phyloP scores from a whole-genome alignment of 2,329 filamentous ascomycete genomes.

The Trichoderma semiorbis region DNA sequence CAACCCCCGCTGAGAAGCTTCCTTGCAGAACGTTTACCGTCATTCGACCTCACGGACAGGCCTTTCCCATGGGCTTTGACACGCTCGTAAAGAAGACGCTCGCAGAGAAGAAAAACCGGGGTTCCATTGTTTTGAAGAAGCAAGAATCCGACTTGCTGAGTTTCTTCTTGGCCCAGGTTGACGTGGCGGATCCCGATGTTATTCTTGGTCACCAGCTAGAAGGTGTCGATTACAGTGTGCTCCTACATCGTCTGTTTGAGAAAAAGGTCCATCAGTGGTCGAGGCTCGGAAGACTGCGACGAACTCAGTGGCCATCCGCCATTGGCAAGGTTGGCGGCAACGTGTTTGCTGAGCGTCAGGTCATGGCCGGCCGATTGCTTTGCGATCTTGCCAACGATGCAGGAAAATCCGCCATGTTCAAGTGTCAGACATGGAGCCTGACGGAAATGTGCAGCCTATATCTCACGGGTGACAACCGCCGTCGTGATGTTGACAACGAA shows the following conservation, averaged over 20 bases:
- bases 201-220: slow-evolving; percentile 94
- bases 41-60: slow-evolving; percentile 72
- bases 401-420: slow-evolving; percentile 93
- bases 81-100: slow-evolving; percentile 59
- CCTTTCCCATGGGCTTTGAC: slow-evolving; percentile 87
- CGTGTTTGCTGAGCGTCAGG: slow-evolving; percentile 88
- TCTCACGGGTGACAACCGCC: slow-evolving; percentile 66
- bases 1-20: slow-evolving; percentile 81
- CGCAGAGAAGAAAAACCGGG: slow-evolving; percentile 63
- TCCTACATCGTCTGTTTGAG: slow-evolving; percentile 81
- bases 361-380: slow-evolving; percentile 83
- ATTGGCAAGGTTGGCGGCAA: slow-evolving; percentile 83
- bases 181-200: slow-evolving; percentile 87
- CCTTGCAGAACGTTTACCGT: slow-evolving; percentile 89
- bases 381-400: slow-evolving; percentile 96
- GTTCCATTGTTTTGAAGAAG: slow-evolving; percentile 75
- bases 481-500: slow-evolving; percentile 86
- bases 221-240: slow-evolving; percentile 89
- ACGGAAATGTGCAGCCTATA: slow-evolving; percentile 97
- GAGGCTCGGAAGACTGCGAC: slow-evolving; percentile 80
- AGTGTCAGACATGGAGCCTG: slow-evolving; percentile 96
- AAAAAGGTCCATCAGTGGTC: slow-evolving; percentile 95
- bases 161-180: slow-evolving; percentile 85
- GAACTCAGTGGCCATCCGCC: slow-evolving; percentile 79
- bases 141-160: slow-evolving; percentile 81